phyloP scores from a whole-genome alignment of 441 rosid species.

The Corymbia calophylla region DNA sequence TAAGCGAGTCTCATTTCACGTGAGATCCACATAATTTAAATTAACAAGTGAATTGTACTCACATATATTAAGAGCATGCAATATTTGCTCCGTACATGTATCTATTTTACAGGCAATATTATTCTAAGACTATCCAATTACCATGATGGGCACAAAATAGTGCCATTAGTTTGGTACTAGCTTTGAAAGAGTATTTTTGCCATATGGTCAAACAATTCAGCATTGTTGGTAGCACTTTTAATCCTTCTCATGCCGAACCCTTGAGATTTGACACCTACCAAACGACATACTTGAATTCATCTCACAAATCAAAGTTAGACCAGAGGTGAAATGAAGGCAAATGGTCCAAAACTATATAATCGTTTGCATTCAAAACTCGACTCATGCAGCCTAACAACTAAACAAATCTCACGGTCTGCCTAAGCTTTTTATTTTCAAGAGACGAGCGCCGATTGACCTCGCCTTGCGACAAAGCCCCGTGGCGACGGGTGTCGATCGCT shows the following conservation, averaged over 20 bases:
- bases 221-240: not conserved
- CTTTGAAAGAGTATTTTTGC: not conserved
- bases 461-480: too few relatives aligned
- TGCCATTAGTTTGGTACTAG: not conserved
- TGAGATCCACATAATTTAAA: not conserved
- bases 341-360: not conserved
- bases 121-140: fast-evolving
- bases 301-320: not conserved
- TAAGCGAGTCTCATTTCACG: fast-evolving
- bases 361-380: too few relatives aligned
- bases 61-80: fast-evolving
- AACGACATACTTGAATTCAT: not conserved
- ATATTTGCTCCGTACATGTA: not conserved
- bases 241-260: too few relatives aligned
- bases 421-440: not conserved
- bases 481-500: not conserved
- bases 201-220: not conserved
- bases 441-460: not conserved
- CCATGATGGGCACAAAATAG: not conserved
- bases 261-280: too few relatives aligned
- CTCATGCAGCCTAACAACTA: too few relatives aligned
- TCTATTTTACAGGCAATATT: fast-evolving
- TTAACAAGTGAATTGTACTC: fast-evolving
- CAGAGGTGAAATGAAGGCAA: not conserved
- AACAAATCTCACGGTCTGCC: too few relatives aligned